Evolutionary conservation across 305 asterid species (phyloP).

Genomic region (Fraxinus platypoda): DNA sequence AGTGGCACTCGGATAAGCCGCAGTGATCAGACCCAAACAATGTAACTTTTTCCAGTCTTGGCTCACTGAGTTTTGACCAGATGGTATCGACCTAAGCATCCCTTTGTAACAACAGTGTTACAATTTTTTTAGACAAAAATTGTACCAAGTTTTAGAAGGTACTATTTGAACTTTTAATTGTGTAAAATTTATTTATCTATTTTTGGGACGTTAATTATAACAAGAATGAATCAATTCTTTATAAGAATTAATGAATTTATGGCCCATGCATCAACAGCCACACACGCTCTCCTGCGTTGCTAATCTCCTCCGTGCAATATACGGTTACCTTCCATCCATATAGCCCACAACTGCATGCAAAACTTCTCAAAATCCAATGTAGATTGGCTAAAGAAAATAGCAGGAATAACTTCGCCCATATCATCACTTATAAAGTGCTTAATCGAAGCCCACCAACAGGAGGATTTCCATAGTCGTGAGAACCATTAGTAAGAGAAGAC

Average conservation of each 20-base stretch:
- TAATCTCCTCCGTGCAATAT: background rate
- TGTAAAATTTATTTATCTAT: background rate
- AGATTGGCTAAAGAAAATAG: background rate
- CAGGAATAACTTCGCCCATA: background rate
- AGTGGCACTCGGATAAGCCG: conserved; percentile 64
- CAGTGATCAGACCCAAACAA: conserved; percentile 24
- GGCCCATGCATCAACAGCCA: background rate
- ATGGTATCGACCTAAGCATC: background rate
- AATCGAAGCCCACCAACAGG: background rate
- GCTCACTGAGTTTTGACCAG: background rate
- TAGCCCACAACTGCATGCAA: background rate
- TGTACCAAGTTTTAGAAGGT: background rate
- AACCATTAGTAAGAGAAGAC: background rate
- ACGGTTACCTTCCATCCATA: background rate
- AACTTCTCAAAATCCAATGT: background rate
- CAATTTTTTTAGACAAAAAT: background rate
- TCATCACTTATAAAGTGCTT: background rate
- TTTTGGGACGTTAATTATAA: background rate
- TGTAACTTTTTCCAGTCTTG: conserved; percentile 9
- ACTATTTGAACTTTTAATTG: background rate
- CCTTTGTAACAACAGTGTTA: background rate
- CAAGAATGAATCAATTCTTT: background rate
- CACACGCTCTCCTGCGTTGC: background rate
- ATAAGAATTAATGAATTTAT: background rate
- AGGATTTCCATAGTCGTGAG: background rate